These are phyloP conservation scores for Prasinococcaceae sp. DNA, from an alignment of 139 green algal species.

Conservation along the genomic window DNA sequence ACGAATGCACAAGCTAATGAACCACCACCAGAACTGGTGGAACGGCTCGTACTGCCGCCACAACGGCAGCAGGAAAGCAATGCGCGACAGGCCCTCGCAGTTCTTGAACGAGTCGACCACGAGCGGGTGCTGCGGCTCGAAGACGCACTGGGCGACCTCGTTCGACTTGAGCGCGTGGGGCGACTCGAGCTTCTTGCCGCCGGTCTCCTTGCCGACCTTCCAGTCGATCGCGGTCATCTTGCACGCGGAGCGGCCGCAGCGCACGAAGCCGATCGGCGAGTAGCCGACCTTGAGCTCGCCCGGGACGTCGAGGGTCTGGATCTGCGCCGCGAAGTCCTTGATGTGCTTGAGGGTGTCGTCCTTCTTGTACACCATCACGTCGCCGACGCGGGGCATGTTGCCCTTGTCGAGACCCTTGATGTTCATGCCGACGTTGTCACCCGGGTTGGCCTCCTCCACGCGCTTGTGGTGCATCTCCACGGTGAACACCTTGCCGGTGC, in stretches of 20 bases:
- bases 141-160: constrained; percentile 73
- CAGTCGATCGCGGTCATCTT: constrained; percentile 64
- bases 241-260: constrained; percentile 72
- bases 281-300: constrained; percentile 81
- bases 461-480: constrained; percentile 99
- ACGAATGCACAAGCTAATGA: too few species aligned
- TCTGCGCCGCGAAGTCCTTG: constrained; percentile 72
- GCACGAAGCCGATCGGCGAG: constrained; percentile 80
- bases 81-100: constrained; percentile 81
- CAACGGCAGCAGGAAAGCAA: constrained; percentile 88
- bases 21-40: too few species aligned
- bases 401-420: constrained; percentile 92
- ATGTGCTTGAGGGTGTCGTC: constrained; percentile 62
- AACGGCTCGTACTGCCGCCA: too few species aligned
- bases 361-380: constrained; percentile 85
- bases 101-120: constrained; percentile 81
- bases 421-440: constrained; percentile 99
- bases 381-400: constrained; percentile 76
- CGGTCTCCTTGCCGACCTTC: constrained; percentile 89
- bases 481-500: constrained; percentile 90
- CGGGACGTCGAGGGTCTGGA: constrained; percentile 85
- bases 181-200: constrained; percentile 79
- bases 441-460: constrained; percentile 59
- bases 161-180: constrained; percentile 78
- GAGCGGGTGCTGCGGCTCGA: constrained; percentile 68